Conservation (phyloP, 495 filamentous ascomycete species). For the Chaetomium cochliodes region DNA sequence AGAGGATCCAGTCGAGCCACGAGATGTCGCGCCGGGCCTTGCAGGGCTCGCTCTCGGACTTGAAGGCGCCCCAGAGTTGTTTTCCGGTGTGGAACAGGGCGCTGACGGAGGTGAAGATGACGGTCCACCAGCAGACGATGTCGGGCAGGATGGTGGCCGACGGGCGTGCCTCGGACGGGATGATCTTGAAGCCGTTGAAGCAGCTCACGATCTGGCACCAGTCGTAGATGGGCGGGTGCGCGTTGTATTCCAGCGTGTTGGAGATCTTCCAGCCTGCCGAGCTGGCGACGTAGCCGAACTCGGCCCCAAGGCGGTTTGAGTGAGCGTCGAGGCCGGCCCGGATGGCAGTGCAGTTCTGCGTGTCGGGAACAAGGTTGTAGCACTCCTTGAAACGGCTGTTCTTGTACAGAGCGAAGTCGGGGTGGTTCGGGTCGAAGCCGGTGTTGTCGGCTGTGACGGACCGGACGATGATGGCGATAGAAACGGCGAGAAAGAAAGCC, state of each 20-base stretch:
- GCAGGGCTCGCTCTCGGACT: background rate
- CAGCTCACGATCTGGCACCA: slow-evolving; percentile 8
- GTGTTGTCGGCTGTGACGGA: background rate
- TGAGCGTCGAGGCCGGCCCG: background rate
- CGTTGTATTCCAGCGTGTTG: background rate
- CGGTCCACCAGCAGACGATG: slow-evolving; percentile 3
- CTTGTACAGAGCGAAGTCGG: slow-evolving; percentile 4
- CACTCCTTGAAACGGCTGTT: slow-evolving; percentile 7
- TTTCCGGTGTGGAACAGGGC: background rate
- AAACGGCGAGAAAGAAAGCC: background rate
- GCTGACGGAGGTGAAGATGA: background rate
- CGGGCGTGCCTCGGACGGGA: background rate
- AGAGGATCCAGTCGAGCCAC: background rate
- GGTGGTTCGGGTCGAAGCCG: background rate
- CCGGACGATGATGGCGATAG: background rate
- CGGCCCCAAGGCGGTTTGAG: background rate
- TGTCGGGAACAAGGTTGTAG: background rate
- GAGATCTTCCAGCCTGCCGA: background rate
- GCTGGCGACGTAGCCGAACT: background rate
- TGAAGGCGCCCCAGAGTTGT: background rate
- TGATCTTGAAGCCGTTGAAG: slow-evolving; percentile 7
- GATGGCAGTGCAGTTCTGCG: background rate
- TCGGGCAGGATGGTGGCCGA: slow-evolving; percentile 3
- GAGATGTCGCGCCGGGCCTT: background rate
- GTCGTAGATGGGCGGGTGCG: background rate